Evolutionary conservation across 805 yeast genomes (phyloP).

Genomic region (Limtongozyma cylindracea): DNA sequence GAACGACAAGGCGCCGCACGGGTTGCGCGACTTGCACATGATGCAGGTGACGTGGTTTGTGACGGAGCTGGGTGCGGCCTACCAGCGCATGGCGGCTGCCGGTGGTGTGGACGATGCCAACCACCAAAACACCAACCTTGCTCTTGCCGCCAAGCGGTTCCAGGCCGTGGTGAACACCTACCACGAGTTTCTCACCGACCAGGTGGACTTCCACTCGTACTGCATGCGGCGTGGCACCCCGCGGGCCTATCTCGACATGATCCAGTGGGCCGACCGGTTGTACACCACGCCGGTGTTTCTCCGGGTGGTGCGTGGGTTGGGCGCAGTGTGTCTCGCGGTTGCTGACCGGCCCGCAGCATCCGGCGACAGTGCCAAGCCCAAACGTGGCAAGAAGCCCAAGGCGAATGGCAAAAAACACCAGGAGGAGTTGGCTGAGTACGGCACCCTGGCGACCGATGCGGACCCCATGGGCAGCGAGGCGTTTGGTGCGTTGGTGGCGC

Average conservation of each 20-base stretch:
- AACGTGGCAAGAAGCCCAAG: conserved; percentile 16
- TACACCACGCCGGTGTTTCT: conserved; percentile 45
- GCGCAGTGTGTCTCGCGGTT: conserved; percentile 23
- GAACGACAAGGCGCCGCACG: conserved; percentile 52
- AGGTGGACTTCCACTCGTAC: conserved; percentile 84
- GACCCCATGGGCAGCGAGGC: conserved; percentile 35
- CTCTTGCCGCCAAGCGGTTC: conserved; percentile 64
- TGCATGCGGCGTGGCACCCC: conserved; percentile 82
- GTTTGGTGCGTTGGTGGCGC: conserved; percentile 13
- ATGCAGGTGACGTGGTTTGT: conserved; percentile 90
- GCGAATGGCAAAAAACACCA: conserved; percentile 20
- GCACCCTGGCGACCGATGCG: conserved; percentile 19
- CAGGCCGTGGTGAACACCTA: conserved; percentile 39
- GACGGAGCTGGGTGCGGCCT: conserved; percentile 66
- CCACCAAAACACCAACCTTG: conserved; percentile 17
- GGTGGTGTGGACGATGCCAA: conserved; percentile 8
- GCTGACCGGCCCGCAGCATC: conserved; percentile 4
- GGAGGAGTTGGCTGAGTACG: conserved; percentile 22
- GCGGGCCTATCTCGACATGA: conserved; percentile 51
- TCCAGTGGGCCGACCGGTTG: conserved; percentile 63
- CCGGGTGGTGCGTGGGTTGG: conserved; percentile 45
- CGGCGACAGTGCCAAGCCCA: neutral
- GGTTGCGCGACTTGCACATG: conserved; percentile 61
- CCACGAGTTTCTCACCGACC: conserved; percentile 55
- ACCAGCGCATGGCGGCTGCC: conserved; percentile 18